These are phyloP conservation scores for Rhizopogon sp. DNA, from an alignment of 768 basidiomycete genomes.

Conservation along the genomic window DNA sequence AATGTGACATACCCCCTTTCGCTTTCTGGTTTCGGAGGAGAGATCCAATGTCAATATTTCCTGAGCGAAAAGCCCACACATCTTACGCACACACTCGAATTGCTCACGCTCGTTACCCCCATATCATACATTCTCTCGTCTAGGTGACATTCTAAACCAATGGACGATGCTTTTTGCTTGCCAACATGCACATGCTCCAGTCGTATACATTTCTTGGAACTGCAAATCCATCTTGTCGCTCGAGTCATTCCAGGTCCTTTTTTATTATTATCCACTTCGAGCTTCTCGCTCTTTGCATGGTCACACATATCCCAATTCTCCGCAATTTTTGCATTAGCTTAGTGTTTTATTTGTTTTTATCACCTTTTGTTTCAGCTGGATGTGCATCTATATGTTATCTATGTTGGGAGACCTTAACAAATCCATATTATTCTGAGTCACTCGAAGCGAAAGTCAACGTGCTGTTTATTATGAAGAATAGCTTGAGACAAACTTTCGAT, in stretches of 20 bases:
- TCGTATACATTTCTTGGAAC: constrained; percentile 16
- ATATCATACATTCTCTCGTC: constrained; percentile 19
- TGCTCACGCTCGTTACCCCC: constrained; percentile 22
- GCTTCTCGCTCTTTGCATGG: constrained; percentile 1
- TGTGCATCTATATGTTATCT: constrained; percentile 25
- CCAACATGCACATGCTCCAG: background rate
- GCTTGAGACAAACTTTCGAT: background rate
- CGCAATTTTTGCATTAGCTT: constrained; percentile 17
- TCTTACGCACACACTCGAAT: constrained; percentile 14
- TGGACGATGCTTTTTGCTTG: constrained; percentile 21
- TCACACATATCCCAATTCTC: background rate
- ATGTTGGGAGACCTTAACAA: constrained; percentile 14
- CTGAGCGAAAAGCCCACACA: constrained; percentile 6
- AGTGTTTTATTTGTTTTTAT: constrained; percentile 31
- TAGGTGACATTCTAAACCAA: constrained; percentile 16
- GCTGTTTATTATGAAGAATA: background rate
- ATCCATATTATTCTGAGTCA: background rate
- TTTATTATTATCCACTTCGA: background rate
- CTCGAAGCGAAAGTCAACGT: no score
- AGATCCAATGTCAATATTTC: background rate
- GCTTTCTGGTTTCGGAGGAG: constrained; percentile 1
- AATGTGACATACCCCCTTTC: constrained; percentile 24
- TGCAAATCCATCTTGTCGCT: constrained; percentile 1
- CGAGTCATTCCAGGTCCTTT: background rate
- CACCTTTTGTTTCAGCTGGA: constrained; percentile 13